Percentiles rank a stretch among this genome's conserved stretches.
These are phyloP conservation scores for Chrysosporium queenslandicum DNA, from an alignment of 2,329 filamentous ascomycete species.

Conservation along the genomic window DNA sequence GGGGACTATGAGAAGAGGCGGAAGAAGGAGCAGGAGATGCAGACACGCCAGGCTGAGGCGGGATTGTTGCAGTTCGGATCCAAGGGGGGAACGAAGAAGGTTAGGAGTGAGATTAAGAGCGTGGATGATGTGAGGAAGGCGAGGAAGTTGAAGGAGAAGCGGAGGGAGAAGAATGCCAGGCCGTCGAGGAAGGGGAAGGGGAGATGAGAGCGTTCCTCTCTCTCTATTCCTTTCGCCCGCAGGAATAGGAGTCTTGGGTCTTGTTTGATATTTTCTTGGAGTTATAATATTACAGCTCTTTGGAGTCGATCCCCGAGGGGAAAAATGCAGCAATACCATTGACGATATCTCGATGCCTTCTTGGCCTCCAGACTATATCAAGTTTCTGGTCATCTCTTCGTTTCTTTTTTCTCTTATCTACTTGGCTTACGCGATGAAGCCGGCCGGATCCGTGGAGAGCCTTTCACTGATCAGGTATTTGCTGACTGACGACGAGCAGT, in stretches of 20 bases:
- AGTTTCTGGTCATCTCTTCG: not conserved
- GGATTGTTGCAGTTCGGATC: constrained; percentile 16
- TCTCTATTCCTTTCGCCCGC: not conserved
- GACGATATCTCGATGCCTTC: not conserved
- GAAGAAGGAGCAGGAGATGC: constrained; percentile 78
- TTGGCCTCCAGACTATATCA: not conserved
- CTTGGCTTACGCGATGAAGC: too few species aligned
- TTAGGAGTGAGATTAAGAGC: constrained; percentile 71
- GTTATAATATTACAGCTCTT: not conserved
- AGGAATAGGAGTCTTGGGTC: not conserved
- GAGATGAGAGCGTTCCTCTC: not conserved
- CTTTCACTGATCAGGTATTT: not conserved
- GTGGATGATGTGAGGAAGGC: constrained; percentile 77
- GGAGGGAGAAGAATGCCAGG: constrained; percentile 77
- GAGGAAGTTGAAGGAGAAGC: constrained; percentile 64
- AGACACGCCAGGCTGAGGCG: constrained; percentile 49
- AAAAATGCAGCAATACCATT: constrained; percentile 1
- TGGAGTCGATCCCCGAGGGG: not conserved
- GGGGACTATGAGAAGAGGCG: constrained; percentile 86
- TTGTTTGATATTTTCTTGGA: constrained; percentile 3
- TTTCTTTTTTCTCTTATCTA: too few species aligned
- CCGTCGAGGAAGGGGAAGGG: constrained; percentile 50
- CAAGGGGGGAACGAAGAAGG: constrained; percentile 40
- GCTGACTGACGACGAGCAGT: not conserved
- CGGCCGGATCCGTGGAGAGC: not conserved